phyloP scores from a whole-genome alignment of 2,329 filamentous ascomycete genomes.

The Fusarium vanettenii region DNA sequence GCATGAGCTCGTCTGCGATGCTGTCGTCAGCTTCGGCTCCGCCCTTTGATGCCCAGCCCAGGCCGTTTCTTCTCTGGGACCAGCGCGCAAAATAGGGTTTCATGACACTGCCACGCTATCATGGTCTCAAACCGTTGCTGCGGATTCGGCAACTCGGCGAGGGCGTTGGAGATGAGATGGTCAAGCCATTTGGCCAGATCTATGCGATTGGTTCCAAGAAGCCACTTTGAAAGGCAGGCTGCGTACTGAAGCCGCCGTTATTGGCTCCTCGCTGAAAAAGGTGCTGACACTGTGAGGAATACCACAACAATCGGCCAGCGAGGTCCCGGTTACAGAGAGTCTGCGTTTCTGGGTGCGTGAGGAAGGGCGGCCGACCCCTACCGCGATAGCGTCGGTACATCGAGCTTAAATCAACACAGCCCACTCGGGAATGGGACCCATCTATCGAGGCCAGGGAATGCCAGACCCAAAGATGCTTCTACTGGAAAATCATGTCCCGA shows the following conservation, averaged over 20 bases:
- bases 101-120: slow-evolving; percentile 22
- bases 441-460: background rate
- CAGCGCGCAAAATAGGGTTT: slow-evolving; percentile 28
- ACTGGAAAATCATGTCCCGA: slow-evolving; percentile 7
- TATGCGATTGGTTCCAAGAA: background rate
- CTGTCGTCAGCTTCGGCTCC: slow-evolving; percentile 27
- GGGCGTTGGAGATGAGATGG: background rate
- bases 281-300: background rate
- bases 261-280: background rate
- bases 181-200: background rate
- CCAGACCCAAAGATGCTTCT: background rate
- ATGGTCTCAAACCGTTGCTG: slow-evolving; percentile 8
- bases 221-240: background rate
- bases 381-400: slow-evolving; percentile 2
- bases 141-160: background rate
- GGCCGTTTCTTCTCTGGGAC: slow-evolving; percentile 1
- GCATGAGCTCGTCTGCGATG: background rate
- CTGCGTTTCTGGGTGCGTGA: background rate
- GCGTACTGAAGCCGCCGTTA: background rate
- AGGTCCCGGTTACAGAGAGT: background rate
- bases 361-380: slow-evolving; percentile 35
- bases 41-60: slow-evolving; percentile 10
- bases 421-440: background rate
- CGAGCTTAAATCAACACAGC: slow-evolving; percentile 18
- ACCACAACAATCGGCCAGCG: background rate